Evolutionary conservation across 495 filamentous ascomycete species (phyloP).

Genomic region (Trichoderma virens): DNA sequence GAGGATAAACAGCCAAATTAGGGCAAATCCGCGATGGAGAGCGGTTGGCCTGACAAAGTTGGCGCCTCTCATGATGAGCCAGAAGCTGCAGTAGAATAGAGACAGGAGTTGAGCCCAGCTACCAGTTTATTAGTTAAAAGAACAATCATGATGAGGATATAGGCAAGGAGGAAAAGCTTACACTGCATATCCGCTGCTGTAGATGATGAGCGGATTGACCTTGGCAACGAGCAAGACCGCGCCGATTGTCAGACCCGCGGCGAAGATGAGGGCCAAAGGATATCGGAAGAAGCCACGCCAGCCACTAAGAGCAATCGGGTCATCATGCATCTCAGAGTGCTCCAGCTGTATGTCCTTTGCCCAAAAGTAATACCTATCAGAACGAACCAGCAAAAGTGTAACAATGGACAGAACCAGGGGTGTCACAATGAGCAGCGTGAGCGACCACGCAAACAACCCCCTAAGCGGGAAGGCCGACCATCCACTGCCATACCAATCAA

Average conservation of each 20-base stretch:
- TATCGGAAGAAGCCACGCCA: constrained; percentile 78
- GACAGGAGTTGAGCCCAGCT: constrained; percentile 77
- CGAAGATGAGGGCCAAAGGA: constrained; percentile 64
- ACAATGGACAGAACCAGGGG: constrained; percentile 64
- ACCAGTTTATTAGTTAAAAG: constrained; percentile 18
- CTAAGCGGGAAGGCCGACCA: constrained; percentile 74
- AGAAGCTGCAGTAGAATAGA: constrained; percentile 70
- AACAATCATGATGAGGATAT: neutral
- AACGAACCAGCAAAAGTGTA: constrained; percentile 55
- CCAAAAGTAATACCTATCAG: constrained; percentile 79
- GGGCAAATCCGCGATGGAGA: constrained; percentile 69
- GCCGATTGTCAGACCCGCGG: constrained; percentile 62
- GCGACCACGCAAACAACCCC: constrained; percentile 79
- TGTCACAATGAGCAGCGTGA: constrained; percentile 70
- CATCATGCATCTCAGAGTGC: constrained; percentile 50
- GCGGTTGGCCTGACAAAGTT: constrained; percentile 81
- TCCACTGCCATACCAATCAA: constrained; percentile 77
- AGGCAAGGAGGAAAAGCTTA: constrained; percentile 24
- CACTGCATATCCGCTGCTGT: constrained; percentile 78
- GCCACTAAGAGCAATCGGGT: constrained; percentile 59
- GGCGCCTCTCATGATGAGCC: constrained; percentile 76
- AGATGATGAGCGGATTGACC: constrained; percentile 79
- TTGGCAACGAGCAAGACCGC: constrained; percentile 70
- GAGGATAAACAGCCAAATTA: constrained; percentile 74
- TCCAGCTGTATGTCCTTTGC: constrained; percentile 44